These are phyloP conservation scores for Ophiocordyceps camponoti-floridani DNA, from an alignment of 2,329 filamentous ascomycete species.

Conservation along the genomic window DNA sequence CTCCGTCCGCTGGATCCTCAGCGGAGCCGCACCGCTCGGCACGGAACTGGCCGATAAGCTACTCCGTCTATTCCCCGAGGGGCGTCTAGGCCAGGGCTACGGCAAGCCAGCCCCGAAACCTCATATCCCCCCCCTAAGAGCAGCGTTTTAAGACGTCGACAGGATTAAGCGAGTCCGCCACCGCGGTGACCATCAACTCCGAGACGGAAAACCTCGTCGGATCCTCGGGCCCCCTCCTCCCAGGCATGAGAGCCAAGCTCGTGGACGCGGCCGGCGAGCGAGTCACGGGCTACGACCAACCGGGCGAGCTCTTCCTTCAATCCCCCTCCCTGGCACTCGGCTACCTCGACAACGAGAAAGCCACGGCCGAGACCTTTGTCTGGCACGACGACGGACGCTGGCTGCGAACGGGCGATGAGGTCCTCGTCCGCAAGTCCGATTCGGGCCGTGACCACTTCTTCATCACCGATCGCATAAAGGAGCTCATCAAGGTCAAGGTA, in stretches of 20 bases:
- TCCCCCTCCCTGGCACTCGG: constrained; percentile 62
- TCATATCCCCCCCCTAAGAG: not conserved
- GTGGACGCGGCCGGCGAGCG: constrained; percentile 49
- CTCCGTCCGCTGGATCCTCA: constrained; percentile 46
- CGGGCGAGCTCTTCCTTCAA: constrained; percentile 67
- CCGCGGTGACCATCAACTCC: constrained; percentile 4
- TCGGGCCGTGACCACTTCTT: constrained; percentile 64
- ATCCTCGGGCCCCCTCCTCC: constrained; percentile 49
- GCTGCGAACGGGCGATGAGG: constrained; percentile 77
- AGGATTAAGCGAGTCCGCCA: not conserved
- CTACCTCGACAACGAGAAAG: constrained; percentile 74
- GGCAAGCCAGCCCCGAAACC: constrained; percentile 23
- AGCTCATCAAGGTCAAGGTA: constrained; percentile 65
- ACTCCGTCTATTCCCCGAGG: constrained; percentile 40
- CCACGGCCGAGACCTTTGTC: constrained; percentile 63
- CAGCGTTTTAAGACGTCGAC: not conserved
- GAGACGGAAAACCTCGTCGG: constrained; percentile 46
- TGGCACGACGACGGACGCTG: constrained; percentile 49
- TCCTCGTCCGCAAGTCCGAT: constrained; percentile 44
- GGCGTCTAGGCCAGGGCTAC: constrained; percentile 55
- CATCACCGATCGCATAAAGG: constrained; percentile 58
- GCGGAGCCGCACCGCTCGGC: constrained; percentile 59
- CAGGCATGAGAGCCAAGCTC: constrained; percentile 44
- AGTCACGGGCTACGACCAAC: constrained; percentile 49
- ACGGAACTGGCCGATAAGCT: constrained; percentile 48